phyloP scores from a whole-genome alignment of 2,329 filamentous ascomycete genomes.

The Parascedosporium putredinis region DNA sequence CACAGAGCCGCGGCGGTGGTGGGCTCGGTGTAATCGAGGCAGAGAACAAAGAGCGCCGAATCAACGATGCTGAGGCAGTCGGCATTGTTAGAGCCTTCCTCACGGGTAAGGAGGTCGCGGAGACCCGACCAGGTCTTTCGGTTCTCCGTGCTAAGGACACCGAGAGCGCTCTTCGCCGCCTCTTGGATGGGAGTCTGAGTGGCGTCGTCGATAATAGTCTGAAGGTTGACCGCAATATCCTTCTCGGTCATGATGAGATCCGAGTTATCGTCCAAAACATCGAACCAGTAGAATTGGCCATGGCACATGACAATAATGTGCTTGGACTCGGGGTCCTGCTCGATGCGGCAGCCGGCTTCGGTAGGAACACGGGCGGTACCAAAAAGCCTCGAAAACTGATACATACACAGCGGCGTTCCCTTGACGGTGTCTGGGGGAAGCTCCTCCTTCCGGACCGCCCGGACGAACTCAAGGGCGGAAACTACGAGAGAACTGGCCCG shows the following conservation, averaged over 20 bases:
- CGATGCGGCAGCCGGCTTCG: slow-evolving; percentile 89
- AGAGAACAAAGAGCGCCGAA: slow-evolving; percentile 84
- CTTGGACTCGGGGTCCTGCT: slow-evolving; percentile 85
- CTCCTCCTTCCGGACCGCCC: slow-evolving; percentile 87
- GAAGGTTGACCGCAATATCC: slow-evolving; percentile 81
- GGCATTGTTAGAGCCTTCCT: slow-evolving; percentile 85
- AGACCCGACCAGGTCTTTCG: slow-evolving; percentile 91
- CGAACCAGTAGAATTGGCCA: slow-evolving; percentile 98
- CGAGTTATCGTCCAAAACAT: slow-evolving; percentile 86
- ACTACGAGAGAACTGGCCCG: slow-evolving; percentile 84
- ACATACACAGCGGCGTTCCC: slow-evolving; percentile 88
- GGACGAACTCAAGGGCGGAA: slow-evolving; percentile 83
- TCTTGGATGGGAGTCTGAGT: slow-evolving; percentile 83
- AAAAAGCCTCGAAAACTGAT: slow-evolving; percentile 91
- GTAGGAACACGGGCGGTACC: slow-evolving; percentile 91
- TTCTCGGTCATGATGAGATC: slow-evolving; percentile 97
- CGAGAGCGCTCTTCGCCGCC: slow-evolving; percentile 87
- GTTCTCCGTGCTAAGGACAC: slow-evolving; percentile 92
- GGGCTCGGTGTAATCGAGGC: slow-evolving; percentile 86
- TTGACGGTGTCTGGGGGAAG: slow-evolving; percentile 78
- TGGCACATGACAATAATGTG: slow-evolving; percentile 89
- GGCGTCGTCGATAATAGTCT: slow-evolving; percentile 87
- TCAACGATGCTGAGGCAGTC: slow-evolving; percentile 95
- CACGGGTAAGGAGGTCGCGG: slow-evolving; percentile 75
- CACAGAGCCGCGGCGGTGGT: slow-evolving; percentile 73